Base-by-base conservation (phyloP, 1,139 yeast species). In the Arxiozyma slooffiae region DNA sequence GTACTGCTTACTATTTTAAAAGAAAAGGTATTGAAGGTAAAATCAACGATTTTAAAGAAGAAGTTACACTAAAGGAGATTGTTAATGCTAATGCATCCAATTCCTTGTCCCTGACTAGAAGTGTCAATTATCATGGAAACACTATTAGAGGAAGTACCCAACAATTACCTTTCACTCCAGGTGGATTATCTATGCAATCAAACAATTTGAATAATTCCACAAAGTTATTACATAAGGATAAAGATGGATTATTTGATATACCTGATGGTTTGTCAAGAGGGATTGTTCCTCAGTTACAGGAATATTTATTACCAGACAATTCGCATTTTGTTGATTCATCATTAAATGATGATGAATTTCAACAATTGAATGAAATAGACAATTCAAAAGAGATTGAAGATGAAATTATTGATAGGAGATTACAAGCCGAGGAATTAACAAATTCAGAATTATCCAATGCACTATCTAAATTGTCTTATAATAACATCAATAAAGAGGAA, bases 111-210 rank as follows among this genome's bases (percentile, higher is more conserved):
- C 66, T 89, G 52, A 81, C 76, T 43, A 75, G 98, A 57, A 78
- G 81, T 53, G 79, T 82, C 56, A 79, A 82, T 7, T 74, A 84
- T 3, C 81, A 80, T 56, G 72, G 75, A 26, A 85, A 81, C 49
- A 71, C 82, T 2, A 71, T 87, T 1, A 72, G 77, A 46, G 97
- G 97, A 0, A 75, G 81, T 7, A 77, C 95, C 0, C 78, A 82
- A 22, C 86, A 78, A 61, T 70, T 92, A 60, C 98, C 99, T 0
- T 92, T 94, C 64, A 83, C 85, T 50, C 98, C 98, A 0, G 97
- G 98, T 57, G 97, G 97, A 2, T 66, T 87, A 18, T 68, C 67
- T 4, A 68, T 80, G 56, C 71, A 70, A 40, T 59, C 60, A 9
- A 46, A 52, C 4, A 54, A 52, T 36, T 44, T 44, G 6, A 47